A percentile compares a stretch with the other conserved stretches of the same genome.
Evolutionary conservation across 352 stramenopile genomes (phyloP).

Genomic region (Globisporangium rhizosaccharum): DNA sequence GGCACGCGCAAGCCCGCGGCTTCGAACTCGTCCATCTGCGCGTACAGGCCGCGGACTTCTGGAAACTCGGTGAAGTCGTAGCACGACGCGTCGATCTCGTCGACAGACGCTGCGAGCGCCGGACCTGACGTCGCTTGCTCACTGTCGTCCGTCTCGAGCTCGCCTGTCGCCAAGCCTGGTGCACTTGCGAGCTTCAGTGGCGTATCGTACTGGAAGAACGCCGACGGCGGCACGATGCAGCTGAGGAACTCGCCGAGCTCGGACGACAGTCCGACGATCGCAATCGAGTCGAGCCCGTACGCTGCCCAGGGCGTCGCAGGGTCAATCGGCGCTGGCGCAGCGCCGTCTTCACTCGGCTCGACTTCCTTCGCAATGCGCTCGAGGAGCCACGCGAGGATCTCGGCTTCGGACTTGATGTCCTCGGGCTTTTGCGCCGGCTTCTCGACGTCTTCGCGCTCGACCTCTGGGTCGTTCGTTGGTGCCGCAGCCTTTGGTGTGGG

Average conservation of each 20-base stretch:
- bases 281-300: conserved; percentile 63
- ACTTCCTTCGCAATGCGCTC: conserved; percentile 54
- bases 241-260: conserved; percentile 63
- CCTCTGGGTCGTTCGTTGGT: conserved; percentile 11
- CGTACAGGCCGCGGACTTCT: conserved; percentile 53
- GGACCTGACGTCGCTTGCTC: background rate
- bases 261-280: conserved; percentile 58
- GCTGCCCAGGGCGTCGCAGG: conserved; percentile 53
- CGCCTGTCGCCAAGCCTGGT: conserved; percentile 46
- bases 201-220: conserved; percentile 69
- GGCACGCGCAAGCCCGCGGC: conserved; percentile 59
- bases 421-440: conserved; percentile 18
- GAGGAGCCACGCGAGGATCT: conserved; percentile 71
- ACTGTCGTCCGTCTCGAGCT: conserved; percentile 25
- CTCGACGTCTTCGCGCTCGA: conserved; percentile 3
- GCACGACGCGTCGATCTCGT: conserved; percentile 61
- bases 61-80: conserved; percentile 65
- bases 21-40: conserved; percentile 74
- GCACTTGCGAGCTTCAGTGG: conserved; percentile 54
- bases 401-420: conserved; percentile 50
- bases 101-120: conserved; percentile 34
- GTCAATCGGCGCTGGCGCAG: conserved; percentile 30
- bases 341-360: conserved; percentile 9
- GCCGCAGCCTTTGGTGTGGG: conserved; percentile 2
- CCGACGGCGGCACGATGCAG: conserved; percentile 58